Conservation (phyloP, 495 filamentous ascomycete species). For the Achaetomiella virescens region DNA sequence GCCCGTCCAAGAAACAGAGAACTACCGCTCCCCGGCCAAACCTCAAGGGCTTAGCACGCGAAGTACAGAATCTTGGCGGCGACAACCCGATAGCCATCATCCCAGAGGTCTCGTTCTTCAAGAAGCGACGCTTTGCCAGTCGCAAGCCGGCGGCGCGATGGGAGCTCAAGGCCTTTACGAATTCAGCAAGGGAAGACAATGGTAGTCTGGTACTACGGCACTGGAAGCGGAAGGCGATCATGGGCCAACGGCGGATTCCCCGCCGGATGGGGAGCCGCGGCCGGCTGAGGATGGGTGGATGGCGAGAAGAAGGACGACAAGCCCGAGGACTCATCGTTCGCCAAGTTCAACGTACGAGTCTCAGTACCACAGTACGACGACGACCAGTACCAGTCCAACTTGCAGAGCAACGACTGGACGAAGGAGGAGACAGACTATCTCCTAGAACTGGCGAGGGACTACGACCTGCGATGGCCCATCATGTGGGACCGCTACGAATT, state of each 20-base stretch:
- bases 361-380: constrained; percentile 72
- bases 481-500: constrained; percentile 92
- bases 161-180: constrained; percentile 48
- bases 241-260: constrained; percentile 11
- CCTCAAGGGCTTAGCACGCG: constrained; percentile 51
- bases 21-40: constrained; percentile 60
- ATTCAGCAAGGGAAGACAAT: constrained; percentile 45
- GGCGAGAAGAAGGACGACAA: constrained; percentile 23
- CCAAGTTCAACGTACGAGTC: constrained; percentile 78
- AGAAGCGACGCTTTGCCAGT: constrained; percentile 43
- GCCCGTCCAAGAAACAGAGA: constrained; percentile 74
- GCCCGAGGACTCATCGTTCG: constrained; percentile 51
- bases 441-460: constrained; percentile 63
- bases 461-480: constrained; percentile 82
- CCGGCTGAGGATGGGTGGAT: constrained; percentile 9
- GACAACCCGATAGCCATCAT: constrained; percentile 46
- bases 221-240: constrained; percentile 51
- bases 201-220: constrained; percentile 56
- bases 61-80: constrained; percentile 53
- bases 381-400: constrained; percentile 71
- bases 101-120: constrained; percentile 40
- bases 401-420: constrained; percentile 73
- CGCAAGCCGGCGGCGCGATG: constrained; percentile 60
- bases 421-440: constrained; percentile 92
- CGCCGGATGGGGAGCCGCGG: constrained; percentile 14